phyloP scores from a whole-genome alignment of 169 alveolate species.

The Cyclospora cayetanensis region DNA sequence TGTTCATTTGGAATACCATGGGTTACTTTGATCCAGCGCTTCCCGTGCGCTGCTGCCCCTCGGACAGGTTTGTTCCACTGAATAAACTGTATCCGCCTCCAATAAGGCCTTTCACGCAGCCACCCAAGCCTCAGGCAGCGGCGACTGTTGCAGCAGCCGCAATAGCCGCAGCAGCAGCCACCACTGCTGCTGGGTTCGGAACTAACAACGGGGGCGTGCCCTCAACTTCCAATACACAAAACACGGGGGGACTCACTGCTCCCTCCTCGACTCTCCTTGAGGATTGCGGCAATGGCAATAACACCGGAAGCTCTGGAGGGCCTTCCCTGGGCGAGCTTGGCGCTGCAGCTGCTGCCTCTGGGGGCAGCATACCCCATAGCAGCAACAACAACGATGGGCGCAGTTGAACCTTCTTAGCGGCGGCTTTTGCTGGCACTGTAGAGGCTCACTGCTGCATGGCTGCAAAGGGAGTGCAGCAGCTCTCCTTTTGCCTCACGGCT shows the following conservation, averaged over 20 bases:
- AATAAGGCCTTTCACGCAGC: conserved; percentile 72
- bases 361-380: conserved; percentile 14
- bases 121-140: conserved; percentile 77
- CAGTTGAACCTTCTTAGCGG: not conserved
- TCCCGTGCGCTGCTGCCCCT: conserved; percentile 80
- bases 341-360: conserved; percentile 43
- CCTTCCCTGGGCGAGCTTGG: conserved; percentile 13
- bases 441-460: not conserved
- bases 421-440: not conserved
- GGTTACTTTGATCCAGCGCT: conserved; percentile 81
- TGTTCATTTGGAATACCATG: conserved; percentile 77
- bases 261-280: not conserved
- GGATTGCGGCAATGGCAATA: conserved; percentile 11
- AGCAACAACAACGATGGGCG: conserved; percentile 57
- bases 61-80: conserved; percentile 78
- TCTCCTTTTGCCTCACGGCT: not conserved
- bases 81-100: conserved; percentile 80
- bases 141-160: conserved; percentile 31
- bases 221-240: conserved; percentile 15
- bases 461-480: not conserved
- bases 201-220: conserved; percentile 6
- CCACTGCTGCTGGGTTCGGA: conserved; percentile 41
- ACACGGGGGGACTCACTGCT: not conserved
- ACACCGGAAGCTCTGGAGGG: not conserved
- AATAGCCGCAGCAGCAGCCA: conserved; percentile 29